These are phyloP conservation scores for Cochliopodium minus DNA, from an alignment of 208 protist genomes.

Conservation along the genomic window DNA sequence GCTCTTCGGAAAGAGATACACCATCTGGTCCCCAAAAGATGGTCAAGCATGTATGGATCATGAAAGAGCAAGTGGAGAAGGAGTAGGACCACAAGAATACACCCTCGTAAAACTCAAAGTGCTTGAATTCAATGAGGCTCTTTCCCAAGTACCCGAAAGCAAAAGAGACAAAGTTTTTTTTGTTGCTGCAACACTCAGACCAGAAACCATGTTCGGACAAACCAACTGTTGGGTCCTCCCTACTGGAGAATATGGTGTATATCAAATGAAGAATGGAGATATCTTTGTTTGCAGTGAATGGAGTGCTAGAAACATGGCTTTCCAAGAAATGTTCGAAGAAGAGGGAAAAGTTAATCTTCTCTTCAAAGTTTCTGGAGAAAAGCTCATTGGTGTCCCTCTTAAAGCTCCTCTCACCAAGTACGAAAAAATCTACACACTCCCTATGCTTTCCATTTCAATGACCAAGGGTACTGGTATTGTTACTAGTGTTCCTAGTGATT, in stretches of 20 bases:
- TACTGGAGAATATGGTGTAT: slow-evolving; percentile 80
- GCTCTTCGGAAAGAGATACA: slow-evolving; percentile 86
- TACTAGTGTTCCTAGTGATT: slow-evolving; percentile 89
- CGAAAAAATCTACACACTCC: slow-evolving; percentile 79
- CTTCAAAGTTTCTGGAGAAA: slow-evolving; percentile 59
- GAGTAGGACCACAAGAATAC: slow-evolving; percentile 89
- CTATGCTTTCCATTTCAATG: slow-evolving; percentile 88
- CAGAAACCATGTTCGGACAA: slow-evolving; percentile 97
- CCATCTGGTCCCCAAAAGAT: slow-evolving; percentile 94
- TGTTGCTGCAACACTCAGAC: slow-evolving; percentile 90
- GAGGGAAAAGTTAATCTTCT: slow-evolving; percentile 58
- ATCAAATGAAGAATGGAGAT: slow-evolving; percentile 58
- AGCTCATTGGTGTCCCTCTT: slow-evolving; percentile 78
- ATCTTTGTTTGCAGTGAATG: slow-evolving; percentile 81
- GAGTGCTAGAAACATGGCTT: slow-evolving; percentile 78
- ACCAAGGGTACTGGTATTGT: slow-evolving; percentile 93
- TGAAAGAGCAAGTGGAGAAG: slow-evolving; percentile 89
- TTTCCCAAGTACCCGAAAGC: slow-evolving; percentile 36
- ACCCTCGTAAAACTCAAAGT: slow-evolving; percentile 86
- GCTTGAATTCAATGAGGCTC: slow-evolving; percentile 43
- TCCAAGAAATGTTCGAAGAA: slow-evolving; percentile 67
- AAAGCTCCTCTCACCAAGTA: slow-evolving; percentile 61
- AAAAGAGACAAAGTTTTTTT: slow-evolving; percentile 66
- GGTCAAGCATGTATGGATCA: slow-evolving; percentile 97
- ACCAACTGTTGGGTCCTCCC: slow-evolving; percentile 98